Evolutionary conservation across 345 rosid species (phyloP).

Genomic region (Eucalyptus regnans): DNA sequence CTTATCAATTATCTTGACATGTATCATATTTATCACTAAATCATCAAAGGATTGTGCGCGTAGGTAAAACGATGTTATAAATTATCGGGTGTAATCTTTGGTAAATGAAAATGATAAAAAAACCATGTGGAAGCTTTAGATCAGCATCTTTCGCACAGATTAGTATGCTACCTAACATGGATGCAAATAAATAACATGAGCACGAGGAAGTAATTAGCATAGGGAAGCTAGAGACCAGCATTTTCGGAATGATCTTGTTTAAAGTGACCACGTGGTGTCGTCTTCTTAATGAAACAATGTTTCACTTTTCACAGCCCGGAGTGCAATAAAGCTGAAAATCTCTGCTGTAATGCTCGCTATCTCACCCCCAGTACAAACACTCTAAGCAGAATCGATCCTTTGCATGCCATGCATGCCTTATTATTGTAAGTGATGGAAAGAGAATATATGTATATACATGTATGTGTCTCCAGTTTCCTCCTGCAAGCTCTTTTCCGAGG

Average conservation of each 20-base stretch:
- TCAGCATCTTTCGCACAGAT: background rate
- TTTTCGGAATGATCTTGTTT: background rate
- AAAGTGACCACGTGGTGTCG: background rate
- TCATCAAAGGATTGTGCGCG: background rate
- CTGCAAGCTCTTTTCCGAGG: background rate
- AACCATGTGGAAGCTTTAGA: background rate
- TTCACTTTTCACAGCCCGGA: background rate
- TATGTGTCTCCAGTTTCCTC: background rate
- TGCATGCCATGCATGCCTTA: background rate
- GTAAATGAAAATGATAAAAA: background rate
- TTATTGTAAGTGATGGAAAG: background rate
- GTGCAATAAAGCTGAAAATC: background rate
- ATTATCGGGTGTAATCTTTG: background rate
- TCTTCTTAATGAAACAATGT: background rate
- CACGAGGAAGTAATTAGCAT: background rate
- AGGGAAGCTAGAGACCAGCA: background rate
- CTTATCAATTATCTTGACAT: background rate
- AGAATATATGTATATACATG: background rate
- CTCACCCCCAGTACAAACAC: background rate
- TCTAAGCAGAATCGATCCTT: background rate
- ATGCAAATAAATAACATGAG: background rate
- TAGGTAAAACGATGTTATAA: background rate
- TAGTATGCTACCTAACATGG: background rate
- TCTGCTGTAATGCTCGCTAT: background rate
- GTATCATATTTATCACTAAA: background rate